These are phyloP conservation scores for Paecilomyces fulvus DNA, from an alignment of 2,329 filamentous ascomycete genomes.

Conservation along the genomic window DNA sequence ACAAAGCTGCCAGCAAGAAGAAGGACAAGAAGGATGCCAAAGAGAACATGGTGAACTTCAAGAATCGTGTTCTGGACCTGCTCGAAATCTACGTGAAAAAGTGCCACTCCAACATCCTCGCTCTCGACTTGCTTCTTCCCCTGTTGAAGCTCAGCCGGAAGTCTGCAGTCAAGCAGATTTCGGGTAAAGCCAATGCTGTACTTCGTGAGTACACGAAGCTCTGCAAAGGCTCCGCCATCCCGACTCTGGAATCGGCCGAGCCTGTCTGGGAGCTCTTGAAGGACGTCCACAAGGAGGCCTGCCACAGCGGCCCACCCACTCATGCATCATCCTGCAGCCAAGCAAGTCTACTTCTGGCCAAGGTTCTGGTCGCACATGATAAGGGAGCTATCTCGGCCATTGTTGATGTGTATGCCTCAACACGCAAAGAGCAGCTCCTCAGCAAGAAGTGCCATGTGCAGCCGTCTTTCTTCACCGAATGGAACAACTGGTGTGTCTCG, in stretches of 20 bases:
- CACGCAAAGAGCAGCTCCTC: slow-evolving; percentile 52
- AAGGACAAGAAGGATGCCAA: slow-evolving; percentile 82
- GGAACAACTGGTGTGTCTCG: slow-evolving; percentile 61
- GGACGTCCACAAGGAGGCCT: slow-evolving; percentile 58
- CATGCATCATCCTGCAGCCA: slow-evolving; percentile 68
- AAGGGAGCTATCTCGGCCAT: slow-evolving; percentile 47
- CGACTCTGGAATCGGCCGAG: slow-evolving; percentile 36
- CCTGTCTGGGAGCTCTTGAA: slow-evolving; percentile 51
- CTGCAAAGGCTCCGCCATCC: slow-evolving; percentile 42
- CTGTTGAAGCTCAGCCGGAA: slow-evolving; percentile 67
- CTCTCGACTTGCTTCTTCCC: slow-evolving; percentile 64
- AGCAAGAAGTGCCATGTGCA: slow-evolving; percentile 52
- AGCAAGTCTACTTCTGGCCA: slow-evolving; percentile 38
- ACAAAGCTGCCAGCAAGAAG: slow-evolving; percentile 61
- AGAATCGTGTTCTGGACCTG: slow-evolving; percentile 83
- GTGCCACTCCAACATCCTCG: slow-evolving; percentile 59
- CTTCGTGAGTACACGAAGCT: slow-evolving; percentile 64
- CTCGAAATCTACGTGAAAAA: slow-evolving; percentile 77
- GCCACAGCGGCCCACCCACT: slow-evolving; percentile 50
- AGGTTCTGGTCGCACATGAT: slow-evolving; percentile 37
- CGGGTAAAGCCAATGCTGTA: slow-evolving; percentile 63
- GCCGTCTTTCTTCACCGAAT: slow-evolving; percentile 60
- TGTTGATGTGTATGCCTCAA: slow-evolving; percentile 56
- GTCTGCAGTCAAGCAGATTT: slow-evolving; percentile 68
- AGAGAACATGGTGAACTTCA: slow-evolving; percentile 86